A percentile compares a stretch with the other conserved stretches of the same genome.
These are phyloP conservation scores for Apiospora sp. DNA, from an alignment of 2,329 filamentous ascomycete species.

Conservation along the genomic window DNA sequence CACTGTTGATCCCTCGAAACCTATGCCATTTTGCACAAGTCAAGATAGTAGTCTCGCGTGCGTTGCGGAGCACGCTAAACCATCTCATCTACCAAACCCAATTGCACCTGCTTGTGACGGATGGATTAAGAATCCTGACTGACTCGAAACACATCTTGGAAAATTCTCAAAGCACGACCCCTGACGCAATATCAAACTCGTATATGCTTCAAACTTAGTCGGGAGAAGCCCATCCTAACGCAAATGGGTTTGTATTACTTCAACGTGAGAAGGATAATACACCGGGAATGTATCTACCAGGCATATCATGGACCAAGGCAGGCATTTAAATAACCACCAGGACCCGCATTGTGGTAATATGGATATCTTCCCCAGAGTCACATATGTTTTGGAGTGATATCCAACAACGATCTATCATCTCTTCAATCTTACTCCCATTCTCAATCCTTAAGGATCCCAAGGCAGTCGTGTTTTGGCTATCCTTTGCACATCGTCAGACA, in stretches of 20 bases:
- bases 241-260: neutral
- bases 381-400: neutral
- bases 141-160: neutral
- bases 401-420: neutral
- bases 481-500: neutral
- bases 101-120: neutral
- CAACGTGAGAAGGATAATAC: too few relatives aligned
- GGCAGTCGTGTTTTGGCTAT: neutral
- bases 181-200: neutral
- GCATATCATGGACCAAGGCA: neutral
- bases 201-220: neutral
- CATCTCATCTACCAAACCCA: neutral
- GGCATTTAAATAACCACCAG: neutral
- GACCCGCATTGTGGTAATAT: too few relatives aligned
- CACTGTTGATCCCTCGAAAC: neutral
- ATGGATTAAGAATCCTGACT: neutral
- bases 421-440: neutral
- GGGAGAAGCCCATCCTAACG: too few relatives aligned
- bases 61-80: neutral
- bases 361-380: neutral
- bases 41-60: neutral
- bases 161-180: neutral
- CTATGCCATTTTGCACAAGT: neutral
- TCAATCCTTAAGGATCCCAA: neutral
- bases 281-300: neutral